Evolutionary conservation across 2,329 filamentous ascomycete species (phyloP).

Genomic region (Grosmannia serpens): DNA sequence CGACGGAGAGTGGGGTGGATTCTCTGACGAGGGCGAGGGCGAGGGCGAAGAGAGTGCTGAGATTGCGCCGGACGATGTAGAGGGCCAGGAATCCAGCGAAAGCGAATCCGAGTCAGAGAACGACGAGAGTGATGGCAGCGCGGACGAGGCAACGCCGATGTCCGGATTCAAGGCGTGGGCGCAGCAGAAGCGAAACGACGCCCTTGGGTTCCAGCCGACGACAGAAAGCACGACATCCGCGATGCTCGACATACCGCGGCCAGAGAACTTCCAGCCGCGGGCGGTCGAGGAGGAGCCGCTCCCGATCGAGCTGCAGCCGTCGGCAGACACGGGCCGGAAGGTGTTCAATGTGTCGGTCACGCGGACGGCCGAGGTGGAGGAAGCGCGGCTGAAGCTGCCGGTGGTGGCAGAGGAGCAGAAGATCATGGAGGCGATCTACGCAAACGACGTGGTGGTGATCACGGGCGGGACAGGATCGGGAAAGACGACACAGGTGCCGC

Average conservation of each 20-base stretch:
- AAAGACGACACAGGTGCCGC: constrained; percentile 94
- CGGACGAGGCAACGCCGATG: constrained; percentile 18
- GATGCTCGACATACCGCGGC: constrained; percentile 39
- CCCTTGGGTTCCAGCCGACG: constrained; percentile 52
- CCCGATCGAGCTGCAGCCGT: constrained; percentile 53
- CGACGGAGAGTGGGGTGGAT: constrained; percentile 12
- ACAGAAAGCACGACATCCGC: constrained; percentile 18
- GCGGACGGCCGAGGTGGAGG: constrained; percentile 63
- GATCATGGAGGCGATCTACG: constrained; percentile 95
- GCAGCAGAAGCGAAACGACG: constrained; percentile 71
- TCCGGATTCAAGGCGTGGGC: constrained; percentile 93
- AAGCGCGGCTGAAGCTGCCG: constrained; percentile 66
- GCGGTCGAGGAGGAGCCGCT: constrained; percentile 60
- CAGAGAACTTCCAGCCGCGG: constrained; percentile 54
- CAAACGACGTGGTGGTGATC: constrained; percentile 78
- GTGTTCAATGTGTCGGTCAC: constrained; percentile 64
- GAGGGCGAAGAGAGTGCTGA: constrained; percentile 17
- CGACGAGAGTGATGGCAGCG: constrained; percentile 14
- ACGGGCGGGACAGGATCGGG: constrained; percentile 94
- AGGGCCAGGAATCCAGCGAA: constrained; percentile 21
- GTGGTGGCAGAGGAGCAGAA: constrained; percentile 93
- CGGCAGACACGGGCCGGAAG: constrained; percentile 51
- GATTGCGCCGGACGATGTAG: constrained; percentile 13
- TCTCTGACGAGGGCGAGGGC: neutral
- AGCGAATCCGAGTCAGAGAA: constrained; percentile 21